Base-by-base conservation (phyloP, 2,329 filamentous ascomycete species). In the Alternaria arbusti region DNA sequence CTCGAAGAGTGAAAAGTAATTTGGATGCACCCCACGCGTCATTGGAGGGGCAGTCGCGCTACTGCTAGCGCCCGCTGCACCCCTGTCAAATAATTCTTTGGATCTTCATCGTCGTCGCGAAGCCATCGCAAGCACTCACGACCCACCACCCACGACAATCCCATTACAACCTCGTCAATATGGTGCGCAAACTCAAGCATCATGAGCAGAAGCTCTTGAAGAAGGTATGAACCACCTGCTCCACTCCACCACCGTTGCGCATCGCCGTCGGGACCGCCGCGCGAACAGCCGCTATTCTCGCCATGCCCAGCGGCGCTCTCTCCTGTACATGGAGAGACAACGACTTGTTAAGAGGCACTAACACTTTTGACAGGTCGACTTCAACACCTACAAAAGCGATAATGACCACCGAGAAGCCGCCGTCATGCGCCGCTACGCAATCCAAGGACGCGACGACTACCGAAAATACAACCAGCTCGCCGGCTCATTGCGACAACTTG, bases 141-240 rank as follows among this genome's bases (percentile, higher is more conserved):
- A 46, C 26, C n/a, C 22, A 22, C 22, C 45, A 32, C 32, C 32
- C 51, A 11, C 17, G 4, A 22, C 13, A 12, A n/a, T 5, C 15
- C 4, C 22, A 9, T 23, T 12, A 15, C 3, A 12, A 1, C 17
- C 5, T 28, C 57, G 23, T 51, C 56, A 52, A 54, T 23, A 98
- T 98, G 96, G 93, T 97, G 72, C 91, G 96, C 74, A 94, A 97
- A 85, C 89, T 99, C 78, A 98, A 97, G 84, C 89, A 97, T 83
- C 95, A 76, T 57, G 96, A 99, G 89, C 89, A 96, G 80, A 96
- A 96, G 87, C 91, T 98, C 78, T 88, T 98, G 70, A 86, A 87
- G 74, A 95, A 95, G 64, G 61, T 68, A 63, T 4, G 59, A 32
- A 46, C 6, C 30, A 20, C 44, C 28, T 54, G 15, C 22, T 57